Conservation (phyloP, 2,329 filamentous ascomycete species). For the Xylaria multiplex region DNA sequence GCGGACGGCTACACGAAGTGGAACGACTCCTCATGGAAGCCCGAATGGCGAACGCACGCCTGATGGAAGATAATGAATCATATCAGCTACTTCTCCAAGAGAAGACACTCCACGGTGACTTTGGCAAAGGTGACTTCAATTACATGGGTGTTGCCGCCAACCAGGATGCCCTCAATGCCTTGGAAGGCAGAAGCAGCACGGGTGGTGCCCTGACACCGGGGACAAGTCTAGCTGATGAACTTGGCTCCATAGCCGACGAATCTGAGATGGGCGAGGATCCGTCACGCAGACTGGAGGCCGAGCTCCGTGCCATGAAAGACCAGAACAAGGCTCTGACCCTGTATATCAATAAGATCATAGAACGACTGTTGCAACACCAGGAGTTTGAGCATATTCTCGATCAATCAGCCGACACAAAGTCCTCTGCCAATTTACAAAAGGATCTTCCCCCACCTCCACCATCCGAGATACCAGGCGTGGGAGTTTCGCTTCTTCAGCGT, state of each 20-base stretch:
- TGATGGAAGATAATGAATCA: slow-evolving; percentile 99
- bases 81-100: slow-evolving; percentile 95
- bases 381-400: slow-evolving; percentile 95
- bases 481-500: slow-evolving; percentile 66
- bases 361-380: slow-evolving; percentile 90
- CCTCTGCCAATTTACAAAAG: slow-evolving; percentile 73
- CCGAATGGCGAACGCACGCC: slow-evolving; percentile 91
- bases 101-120: slow-evolving; percentile 94
- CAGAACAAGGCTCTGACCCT: slow-evolving; percentile 97
- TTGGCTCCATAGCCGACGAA: slow-evolving; percentile 72
- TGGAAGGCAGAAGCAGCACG: slow-evolving; percentile 63
- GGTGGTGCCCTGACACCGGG: slow-evolving; percentile 48
- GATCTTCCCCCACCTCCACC: slow-evolving; percentile 81
- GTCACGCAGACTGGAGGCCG: slow-evolving; percentile 77
- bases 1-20: slow-evolving; percentile 87
- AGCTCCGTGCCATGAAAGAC: slow-evolving; percentile 83
- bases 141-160: slow-evolving; percentile 69
- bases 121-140: slow-evolving; percentile 83
- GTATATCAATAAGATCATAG: slow-evolving; percentile 99
- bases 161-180: slow-evolving; percentile 71
- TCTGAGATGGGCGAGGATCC: slow-evolving; percentile 68
- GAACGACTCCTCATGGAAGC: slow-evolving; percentile 90
- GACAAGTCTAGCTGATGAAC: slow-evolving; percentile 84
- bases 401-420: slow-evolving; percentile 73
- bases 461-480: slow-evolving; percentile 58